These are phyloP conservation scores for Saccharomycopsis phalli DNA, from an alignment of 1,139 yeast genomes.

Conservation along the genomic window DNA sequence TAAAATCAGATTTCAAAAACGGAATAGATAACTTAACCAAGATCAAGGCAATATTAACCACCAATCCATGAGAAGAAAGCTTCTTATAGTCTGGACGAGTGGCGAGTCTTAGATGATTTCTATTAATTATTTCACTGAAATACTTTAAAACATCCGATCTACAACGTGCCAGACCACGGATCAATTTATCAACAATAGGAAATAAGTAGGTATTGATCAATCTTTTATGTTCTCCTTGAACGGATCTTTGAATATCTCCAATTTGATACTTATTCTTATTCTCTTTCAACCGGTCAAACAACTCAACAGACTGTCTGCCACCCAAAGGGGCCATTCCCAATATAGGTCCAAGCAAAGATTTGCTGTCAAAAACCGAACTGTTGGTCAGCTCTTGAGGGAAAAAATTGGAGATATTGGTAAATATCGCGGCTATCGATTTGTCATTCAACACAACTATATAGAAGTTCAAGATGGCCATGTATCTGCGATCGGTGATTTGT, in stretches of 20 bases:
- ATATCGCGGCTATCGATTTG: conserved; percentile 53
- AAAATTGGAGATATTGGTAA: conserved; percentile 54
- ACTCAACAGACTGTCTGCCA: conserved; percentile 37
- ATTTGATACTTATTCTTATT: conserved; percentile 34
- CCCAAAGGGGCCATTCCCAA: conserved; percentile 68
- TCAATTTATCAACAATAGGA: conserved; percentile 58
- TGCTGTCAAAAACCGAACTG: conserved; percentile 22
- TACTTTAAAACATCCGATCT: conserved; percentile 55
- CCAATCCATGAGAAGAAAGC: conserved; percentile 71
- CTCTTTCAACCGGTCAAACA: conserved; percentile 27
- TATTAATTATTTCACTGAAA: conserved; percentile 64
- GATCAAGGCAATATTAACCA: conserved; percentile 65
- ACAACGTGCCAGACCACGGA: conserved; percentile 65
- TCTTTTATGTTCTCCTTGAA: conserved; percentile 52
- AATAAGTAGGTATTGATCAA: conserved; percentile 49
- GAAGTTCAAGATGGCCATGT: conserved; percentile 43
- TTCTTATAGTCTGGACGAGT: conserved; percentile 65
- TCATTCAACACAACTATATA: conserved; percentile 53
- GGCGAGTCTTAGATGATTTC: conserved; percentile 82
- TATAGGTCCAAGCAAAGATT: conserved; percentile 69
- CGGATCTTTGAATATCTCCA: conserved; percentile 41
- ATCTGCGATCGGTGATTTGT: conserved; percentile 37
- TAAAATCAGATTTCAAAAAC: conserved; percentile 58
- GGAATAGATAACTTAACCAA: conserved; percentile 73
- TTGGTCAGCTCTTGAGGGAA: conserved; percentile 25